Evolutionary conservation across 495 filamentous ascomycete species (phyloP).

Genomic region (Tuber melanosporum): DNA sequence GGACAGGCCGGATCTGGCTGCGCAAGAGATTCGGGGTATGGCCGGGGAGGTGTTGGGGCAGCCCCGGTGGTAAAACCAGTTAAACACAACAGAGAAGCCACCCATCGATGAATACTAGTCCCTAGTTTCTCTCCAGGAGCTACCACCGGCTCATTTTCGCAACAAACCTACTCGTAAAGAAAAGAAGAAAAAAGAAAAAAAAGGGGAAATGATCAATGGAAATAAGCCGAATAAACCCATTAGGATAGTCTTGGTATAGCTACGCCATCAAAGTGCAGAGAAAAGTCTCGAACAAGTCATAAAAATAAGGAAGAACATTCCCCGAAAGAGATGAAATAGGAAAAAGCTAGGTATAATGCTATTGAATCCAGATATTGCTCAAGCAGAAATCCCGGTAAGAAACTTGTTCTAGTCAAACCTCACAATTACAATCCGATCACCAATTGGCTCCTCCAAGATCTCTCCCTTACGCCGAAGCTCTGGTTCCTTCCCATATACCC

Average conservation of each 20-base stretch:
- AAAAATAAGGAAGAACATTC: background rate
- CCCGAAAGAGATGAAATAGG: background rate
- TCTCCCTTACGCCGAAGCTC: constrained; percentile 25
- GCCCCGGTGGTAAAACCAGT: background rate
- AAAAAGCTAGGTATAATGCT: background rate
- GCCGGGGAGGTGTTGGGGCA: background rate
- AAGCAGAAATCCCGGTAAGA: background rate
- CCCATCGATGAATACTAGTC: background rate
- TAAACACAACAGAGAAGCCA: background rate
- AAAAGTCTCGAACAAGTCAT: background rate
- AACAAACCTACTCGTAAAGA: background rate
- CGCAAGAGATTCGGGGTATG: constrained; percentile 15
- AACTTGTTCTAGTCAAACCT: constrained; percentile 24
- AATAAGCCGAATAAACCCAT: background rate
- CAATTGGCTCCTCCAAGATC: constrained; percentile 16
- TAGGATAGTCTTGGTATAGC: background rate
- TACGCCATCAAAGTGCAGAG: background rate
- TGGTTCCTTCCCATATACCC: constrained; percentile 37
- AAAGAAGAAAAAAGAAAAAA: background rate
- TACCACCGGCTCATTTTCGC: background rate
- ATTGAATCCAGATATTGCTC: background rate
- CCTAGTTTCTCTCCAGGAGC: background rate
- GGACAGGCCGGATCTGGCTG: constrained; percentile 24
- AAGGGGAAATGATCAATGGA: background rate
- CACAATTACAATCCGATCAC: constrained; percentile 34